Conservation (phyloP, 1,284 basidiomycete genomes). For the Apiotrichum gamsii region DNA sequence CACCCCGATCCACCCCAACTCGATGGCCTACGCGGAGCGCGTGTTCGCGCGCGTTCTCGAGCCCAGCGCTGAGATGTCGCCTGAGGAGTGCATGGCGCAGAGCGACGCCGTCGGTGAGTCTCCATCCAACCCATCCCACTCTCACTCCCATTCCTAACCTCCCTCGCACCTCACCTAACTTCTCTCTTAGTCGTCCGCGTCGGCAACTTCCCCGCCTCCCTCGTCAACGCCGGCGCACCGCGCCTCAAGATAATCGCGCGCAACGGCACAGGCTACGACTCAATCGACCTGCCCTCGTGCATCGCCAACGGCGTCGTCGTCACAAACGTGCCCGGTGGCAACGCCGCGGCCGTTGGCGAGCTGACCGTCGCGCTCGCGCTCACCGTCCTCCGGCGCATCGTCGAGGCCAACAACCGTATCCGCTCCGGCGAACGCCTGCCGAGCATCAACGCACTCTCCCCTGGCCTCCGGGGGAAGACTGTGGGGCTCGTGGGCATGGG, state of each 20-base stretch:
- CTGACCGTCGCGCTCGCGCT: conserved; percentile 56
- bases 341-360: conserved; percentile 49
- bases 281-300: conserved; percentile 46
- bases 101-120: conserved; percentile 29
- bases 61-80: conserved; percentile 20
- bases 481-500: conserved; percentile 50
- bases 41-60: conserved; percentile 31
- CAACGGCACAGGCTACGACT: conserved; percentile 35
- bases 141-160: too few species aligned
- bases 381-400: conserved; percentile 54
- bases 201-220: conserved; percentile 14
- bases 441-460: conserved; percentile 49
- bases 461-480: conserved; percentile 46
- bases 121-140: too few species aligned
- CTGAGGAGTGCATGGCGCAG: conserved; percentile 23
- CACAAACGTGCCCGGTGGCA: conserved; percentile 52
- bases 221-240: conserved; percentile 18
- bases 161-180: too few species aligned
- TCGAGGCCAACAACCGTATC: conserved; percentile 51
- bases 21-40: conserved; percentile 31
- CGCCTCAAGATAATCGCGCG: conserved; percentile 27
- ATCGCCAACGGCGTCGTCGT: conserved; percentile 54
- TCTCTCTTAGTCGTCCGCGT: conserved; percentile 25
- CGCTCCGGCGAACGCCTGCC: conserved; percentile 56
- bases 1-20: conserved; percentile 31